Evolutionary conservation across 2,329 filamentous ascomycete species (phyloP), one percentile per base, ranked within the genome.

Genomic region (Pezicula rhizophila): DNA sequence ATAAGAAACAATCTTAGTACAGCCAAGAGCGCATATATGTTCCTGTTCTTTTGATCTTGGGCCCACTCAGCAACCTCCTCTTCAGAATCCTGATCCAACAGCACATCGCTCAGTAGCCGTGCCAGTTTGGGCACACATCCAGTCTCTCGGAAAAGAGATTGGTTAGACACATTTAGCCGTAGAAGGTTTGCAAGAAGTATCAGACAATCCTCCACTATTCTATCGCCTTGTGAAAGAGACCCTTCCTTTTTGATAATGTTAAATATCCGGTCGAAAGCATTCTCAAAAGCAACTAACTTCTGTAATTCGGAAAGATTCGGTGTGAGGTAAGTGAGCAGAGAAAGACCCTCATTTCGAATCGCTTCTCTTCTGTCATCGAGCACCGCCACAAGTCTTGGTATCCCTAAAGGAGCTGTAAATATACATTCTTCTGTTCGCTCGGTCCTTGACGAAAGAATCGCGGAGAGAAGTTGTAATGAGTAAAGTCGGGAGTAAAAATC

Each of bases 351-450:
- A 68, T 95, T 95, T 53, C 92, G 82, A 42, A 97, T 78, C 14
- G 89, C 89, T 58, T 99, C 93, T 57, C 90, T 80, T 42, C 76
- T 78, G 63, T 99, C 93, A 60, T 95, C 89, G 38, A 99, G 76
- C 5, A 87, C 80, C 48, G 82, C 82, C 34, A 96, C 92, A 12
- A 99, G 76, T 48, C 90, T 83, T 28, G 90, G 87, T 44, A 96
- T 90, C 23, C 92, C 93, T 25, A 96, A 71, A 1, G 90, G 91
- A 2, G 93, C 91, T 4, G 84, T 88, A 51, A 96, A 85, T 41
- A 99, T 85, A 66, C 90, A 96, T 73, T 97, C 91, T 67, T 97
- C 92, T 2, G 93, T 93, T 60, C 93, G 79, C 64, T 96, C 91
- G 3, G 91, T 88, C 40, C 93, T 81, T 44, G 92, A 89, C 4